Percentiles rank a stretch among this genome's conserved stretches.
Evolutionary conservation across 2,329 filamentous ascomycete species (phyloP).

Genomic region (Cytospora leucostoma): DNA sequence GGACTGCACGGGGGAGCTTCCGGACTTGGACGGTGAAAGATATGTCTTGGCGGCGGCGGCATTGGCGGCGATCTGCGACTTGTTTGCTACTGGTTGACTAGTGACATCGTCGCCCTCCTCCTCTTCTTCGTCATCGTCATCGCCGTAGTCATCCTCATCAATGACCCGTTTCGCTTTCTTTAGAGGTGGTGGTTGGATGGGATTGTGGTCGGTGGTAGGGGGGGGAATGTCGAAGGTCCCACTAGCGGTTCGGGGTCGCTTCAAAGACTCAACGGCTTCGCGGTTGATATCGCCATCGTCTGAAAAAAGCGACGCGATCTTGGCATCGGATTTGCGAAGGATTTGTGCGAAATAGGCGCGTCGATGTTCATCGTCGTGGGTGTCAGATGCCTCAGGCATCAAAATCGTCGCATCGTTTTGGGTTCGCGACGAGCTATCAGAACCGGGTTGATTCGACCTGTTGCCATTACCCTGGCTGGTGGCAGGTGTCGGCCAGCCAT

Average conservation of each 20-base stretch:
- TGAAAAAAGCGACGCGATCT: slow-evolving; percentile 74
- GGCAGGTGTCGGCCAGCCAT: slow-evolving; percentile 63
- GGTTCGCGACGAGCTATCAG: slow-evolving; percentile 58
- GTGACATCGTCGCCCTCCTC: slow-evolving; percentile 61
- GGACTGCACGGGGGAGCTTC: slow-evolving; percentile 65
- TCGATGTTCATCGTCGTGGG: slow-evolving; percentile 69
- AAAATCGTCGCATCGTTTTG: slow-evolving; percentile 50
- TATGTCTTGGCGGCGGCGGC: slow-evolving; percentile 58
- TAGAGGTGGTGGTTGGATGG: slow-evolving; percentile 60
- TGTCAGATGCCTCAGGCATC: slow-evolving; percentile 62
- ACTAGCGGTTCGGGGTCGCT: slow-evolving; percentile 40
- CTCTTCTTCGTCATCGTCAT: slow-evolving; percentile 78
- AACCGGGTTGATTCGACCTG: slow-evolving; percentile 57
- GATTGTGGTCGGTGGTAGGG: slow-evolving; percentile 59
- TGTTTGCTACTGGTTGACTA: slow-evolving; percentile 34
- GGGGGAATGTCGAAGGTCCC: slow-evolving; percentile 48
- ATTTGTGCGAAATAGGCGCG: slow-evolving; percentile 75
- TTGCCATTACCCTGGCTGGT: slow-evolving; percentile 49
- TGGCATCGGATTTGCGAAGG: slow-evolving; percentile 75
- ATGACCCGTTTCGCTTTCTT: slow-evolving; percentile 79
- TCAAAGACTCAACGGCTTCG: slow-evolving; percentile 55
- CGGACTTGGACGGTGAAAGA: slow-evolving; percentile 70
- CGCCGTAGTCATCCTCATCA: slow-evolving; percentile 83
- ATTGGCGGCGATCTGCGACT: slow-evolving; percentile 43
- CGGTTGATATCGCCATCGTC: slow-evolving; percentile 56